Evolutionary conservation across 805 yeast genomes (phyloP), one percentile per base, ranked within the genome.

Genomic region (Allodekkera sacchari): DNA sequence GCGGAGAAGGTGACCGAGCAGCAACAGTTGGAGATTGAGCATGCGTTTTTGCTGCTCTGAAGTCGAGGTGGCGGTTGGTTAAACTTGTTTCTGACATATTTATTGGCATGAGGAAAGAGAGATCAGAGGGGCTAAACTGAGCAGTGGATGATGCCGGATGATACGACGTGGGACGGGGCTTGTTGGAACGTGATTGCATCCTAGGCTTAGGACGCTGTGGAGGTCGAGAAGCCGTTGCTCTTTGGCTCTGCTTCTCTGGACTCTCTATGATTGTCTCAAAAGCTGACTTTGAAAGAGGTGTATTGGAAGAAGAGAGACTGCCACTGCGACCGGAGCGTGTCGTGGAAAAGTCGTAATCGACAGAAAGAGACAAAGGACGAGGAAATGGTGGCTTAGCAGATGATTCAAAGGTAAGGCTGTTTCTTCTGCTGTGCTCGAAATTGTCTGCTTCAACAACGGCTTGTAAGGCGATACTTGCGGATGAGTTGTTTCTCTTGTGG

Each of bases 101-200:
- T 18, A 46, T 37, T 5, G 56, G 52, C 16, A 51, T 37, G 22
- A 52, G 35, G 37, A 48, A 56, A 4, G 57, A 43, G 21, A 48
- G 41, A 36, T 56, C 61, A 10, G 47, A 43, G 17, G 49, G 30
- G n/a, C 54, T 45, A 30, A 39, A 43, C 30, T 42, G 50, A 26
- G 31, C 48, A 18, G 35, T 40, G 3, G 54, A 35, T 25, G 52
- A 38, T 36, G 78, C 68, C 12, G 94, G 94, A 49, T 83, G 88
- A 48, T 79, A 83, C 7, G 92, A 81, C 0, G 89, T 82, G 25
- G 94, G 94, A 52, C 94, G 70, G 35, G 85, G 88, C 47, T 72
- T 77, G 52, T 74, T 69, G 8, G 64, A 47, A 31, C 64, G 63
- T 18, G 48, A 23, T 5, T 50, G 43, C 8, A n/a, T n/a, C n/a